Percentiles rank a stretch among this genome's conserved stretches.
These are phyloP conservation scores for Guillardia theta DNA, from an alignment of 78 protist species.

Conservation along the genomic window DNA sequence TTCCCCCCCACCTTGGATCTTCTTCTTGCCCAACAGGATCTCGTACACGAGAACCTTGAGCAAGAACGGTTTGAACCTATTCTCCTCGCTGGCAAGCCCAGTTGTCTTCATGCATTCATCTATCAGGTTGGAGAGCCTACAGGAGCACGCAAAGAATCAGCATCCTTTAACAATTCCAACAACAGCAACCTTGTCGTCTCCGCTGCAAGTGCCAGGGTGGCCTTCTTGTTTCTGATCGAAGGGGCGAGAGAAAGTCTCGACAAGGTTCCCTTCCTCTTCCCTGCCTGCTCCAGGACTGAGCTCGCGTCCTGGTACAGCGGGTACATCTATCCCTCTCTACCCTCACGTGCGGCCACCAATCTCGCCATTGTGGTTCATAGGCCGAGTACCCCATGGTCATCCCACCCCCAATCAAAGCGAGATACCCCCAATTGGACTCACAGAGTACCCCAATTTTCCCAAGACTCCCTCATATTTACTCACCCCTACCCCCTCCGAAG, in stretches of 20 bases:
- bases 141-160: not conserved
- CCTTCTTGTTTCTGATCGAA: slow-evolving; percentile 5
- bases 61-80: not conserved
- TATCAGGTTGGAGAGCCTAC: not conserved
- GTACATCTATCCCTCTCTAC: no score
- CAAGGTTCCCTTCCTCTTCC: not conserved
- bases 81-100: not conserved
- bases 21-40: not conserved
- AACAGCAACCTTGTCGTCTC: not conserved
- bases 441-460: no score
- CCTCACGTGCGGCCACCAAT: no score
- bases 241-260: not conserved
- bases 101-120: not conserved
- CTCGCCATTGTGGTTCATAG: no score
- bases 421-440: no score
- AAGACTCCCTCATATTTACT: no score
- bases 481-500: no score
- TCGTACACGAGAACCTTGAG: not conserved
- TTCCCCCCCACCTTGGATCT: not conserved
- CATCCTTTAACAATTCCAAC: not conserved
- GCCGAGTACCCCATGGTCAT: no score
- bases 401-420: no score
- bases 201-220: not conserved
- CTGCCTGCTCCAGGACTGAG: not conserved
- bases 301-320: not conserved